These are phyloP conservation scores for Phycomyces nitens DNA, from an alignment of 192 early-diverging fungal genomes.

Conservation along the genomic window DNA sequence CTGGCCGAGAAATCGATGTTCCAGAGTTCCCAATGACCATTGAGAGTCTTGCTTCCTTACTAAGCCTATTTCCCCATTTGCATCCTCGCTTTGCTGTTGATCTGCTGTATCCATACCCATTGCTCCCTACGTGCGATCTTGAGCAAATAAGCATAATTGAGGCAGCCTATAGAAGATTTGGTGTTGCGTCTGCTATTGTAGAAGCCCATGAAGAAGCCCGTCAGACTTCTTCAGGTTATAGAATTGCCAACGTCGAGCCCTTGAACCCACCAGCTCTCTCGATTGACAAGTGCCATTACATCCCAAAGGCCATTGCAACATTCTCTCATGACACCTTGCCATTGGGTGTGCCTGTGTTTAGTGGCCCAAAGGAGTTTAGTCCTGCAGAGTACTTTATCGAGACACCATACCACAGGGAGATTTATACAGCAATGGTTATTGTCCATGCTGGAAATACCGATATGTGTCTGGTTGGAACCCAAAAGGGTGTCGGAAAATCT, in stretches of 20 bases:
- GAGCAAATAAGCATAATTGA: conserved; percentile 60
- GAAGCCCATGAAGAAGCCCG: conserved; percentile 42
- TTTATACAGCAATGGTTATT: conserved; percentile 53
- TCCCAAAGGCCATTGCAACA: conserved; percentile 34
- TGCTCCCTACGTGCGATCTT: conserved; percentile 52
- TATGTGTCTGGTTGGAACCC: conserved; percentile 65
- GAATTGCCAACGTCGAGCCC: conserved; percentile 30
- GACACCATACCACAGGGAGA: conserved; percentile 50
- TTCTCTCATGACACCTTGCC: conserved; percentile 16
- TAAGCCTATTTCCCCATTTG: conserved; percentile 40
- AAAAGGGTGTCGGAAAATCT: conserved; percentile 72
- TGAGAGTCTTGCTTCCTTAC: conserved; percentile 42
- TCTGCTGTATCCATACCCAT: conserved; percentile 56
- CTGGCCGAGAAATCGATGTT: conserved; percentile 40
- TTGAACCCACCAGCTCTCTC: conserved; percentile 13
- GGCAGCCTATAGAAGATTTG: conserved; percentile 56
- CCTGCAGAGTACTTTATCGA: conserved; percentile 54
- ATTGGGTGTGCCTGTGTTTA: conserved; percentile 27
- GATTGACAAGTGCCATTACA: conserved; percentile 32
- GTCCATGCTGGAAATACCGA: conserved; percentile 55
- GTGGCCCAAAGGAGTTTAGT: conserved; percentile 42
- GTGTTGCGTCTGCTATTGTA: conserved; percentile 36
- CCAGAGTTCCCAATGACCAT: conserved; percentile 60
- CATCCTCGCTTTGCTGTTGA: conserved; percentile 54
- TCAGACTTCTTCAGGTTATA: conserved; percentile 47